Percentiles rank a stretch among this genome's conserved stretches.
These are phyloP conservation scores for Magnaporthiopsis rhizophila DNA, from an alignment of 2,329 filamentous ascomycete genomes.

Conservation along the genomic window DNA sequence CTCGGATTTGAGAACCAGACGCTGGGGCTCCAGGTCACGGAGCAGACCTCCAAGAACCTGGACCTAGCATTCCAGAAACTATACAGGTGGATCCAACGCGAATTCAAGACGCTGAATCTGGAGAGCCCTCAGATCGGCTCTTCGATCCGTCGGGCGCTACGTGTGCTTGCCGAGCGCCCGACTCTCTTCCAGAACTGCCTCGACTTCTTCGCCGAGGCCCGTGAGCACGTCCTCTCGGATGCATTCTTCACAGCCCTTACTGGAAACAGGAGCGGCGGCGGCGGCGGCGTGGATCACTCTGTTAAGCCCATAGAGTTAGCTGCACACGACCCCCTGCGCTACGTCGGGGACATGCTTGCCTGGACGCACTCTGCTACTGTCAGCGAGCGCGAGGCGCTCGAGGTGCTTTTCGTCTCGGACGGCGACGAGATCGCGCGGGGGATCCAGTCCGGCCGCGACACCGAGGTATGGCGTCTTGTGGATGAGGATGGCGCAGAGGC, in stretches of 20 bases:
- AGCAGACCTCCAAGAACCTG: conserved; percentile 77
- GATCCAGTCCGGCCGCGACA: conserved; percentile 70
- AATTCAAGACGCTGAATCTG: conserved; percentile 85
- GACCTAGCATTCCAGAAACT: conserved; percentile 92
- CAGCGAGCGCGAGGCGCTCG: conserved; percentile 85
- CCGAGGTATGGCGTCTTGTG: conserved; percentile 72
- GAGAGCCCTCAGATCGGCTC: conserved; percentile 90
- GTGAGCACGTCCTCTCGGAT: conserved; percentile 80
- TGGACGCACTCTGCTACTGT: conserved; percentile 94
- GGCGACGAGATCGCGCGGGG: conserved; percentile 81
- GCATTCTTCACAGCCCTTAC: conserved; percentile 85
- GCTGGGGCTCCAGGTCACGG: conserved; percentile 83
- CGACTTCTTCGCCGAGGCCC: conserved; percentile 84
- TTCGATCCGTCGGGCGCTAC: conserved; percentile 73
- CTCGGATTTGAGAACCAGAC: conserved; percentile 86
- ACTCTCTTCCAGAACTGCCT: conserved; percentile 88
- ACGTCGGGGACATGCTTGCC: conserved; percentile 94
- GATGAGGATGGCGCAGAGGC: conserved; percentile 47
- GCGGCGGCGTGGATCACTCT: conserved; percentile 42
- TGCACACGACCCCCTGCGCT: conserved; percentile 84
- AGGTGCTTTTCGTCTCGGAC: conserved; percentile 84
- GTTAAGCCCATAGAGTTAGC: conserved; percentile 89
- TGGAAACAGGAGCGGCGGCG: conserved; percentile 51
- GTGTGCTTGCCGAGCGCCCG: conserved; percentile 82
- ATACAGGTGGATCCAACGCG: conserved; percentile 88